These are phyloP conservation scores for Bassia scoparia DNA, from an alignment of 148 eudicot genomes.

Conservation along the genomic window DNA sequence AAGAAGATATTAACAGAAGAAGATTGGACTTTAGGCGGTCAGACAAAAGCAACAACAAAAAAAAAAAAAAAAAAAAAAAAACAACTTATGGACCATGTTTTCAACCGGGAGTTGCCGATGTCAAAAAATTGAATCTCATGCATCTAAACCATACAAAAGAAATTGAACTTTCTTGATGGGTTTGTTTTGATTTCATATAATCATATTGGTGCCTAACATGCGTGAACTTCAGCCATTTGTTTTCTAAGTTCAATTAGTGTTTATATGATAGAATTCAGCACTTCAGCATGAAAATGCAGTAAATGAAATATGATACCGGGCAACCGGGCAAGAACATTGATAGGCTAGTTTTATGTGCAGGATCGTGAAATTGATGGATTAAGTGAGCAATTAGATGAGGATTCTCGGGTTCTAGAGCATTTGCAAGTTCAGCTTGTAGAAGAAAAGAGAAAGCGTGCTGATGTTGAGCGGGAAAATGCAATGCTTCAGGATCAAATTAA, in stretches of 20 bases:
- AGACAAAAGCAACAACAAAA: too few relatives aligned
- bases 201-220: not conserved
- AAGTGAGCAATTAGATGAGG: conserved; percentile 82
- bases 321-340: not conserved
- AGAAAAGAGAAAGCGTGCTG: conserved; percentile 80
- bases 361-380: conserved; percentile 89
- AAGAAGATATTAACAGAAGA: not conserved
- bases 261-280: too few relatives aligned
- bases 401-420: conserved; percentile 72
- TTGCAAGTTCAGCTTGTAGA: conserved; percentile 85
- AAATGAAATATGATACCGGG: not conserved
- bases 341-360: conserved; percentile 36
- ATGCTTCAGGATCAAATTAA: conserved; percentile 82
- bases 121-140: not conserved
- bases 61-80: too few relatives aligned
- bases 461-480: conserved; percentile 69
- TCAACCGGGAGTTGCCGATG: not conserved
- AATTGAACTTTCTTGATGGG: not conserved
- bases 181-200: not conserved
- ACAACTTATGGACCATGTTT: too few relatives aligned
- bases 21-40: not conserved
- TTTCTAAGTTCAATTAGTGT: not conserved
- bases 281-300: not conserved
- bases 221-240: not conserved
- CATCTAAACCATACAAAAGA: not conserved